Conservation (phyloP, 2,329 filamentous ascomycete genomes). For the Ascochyta clinopodiicola region DNA sequence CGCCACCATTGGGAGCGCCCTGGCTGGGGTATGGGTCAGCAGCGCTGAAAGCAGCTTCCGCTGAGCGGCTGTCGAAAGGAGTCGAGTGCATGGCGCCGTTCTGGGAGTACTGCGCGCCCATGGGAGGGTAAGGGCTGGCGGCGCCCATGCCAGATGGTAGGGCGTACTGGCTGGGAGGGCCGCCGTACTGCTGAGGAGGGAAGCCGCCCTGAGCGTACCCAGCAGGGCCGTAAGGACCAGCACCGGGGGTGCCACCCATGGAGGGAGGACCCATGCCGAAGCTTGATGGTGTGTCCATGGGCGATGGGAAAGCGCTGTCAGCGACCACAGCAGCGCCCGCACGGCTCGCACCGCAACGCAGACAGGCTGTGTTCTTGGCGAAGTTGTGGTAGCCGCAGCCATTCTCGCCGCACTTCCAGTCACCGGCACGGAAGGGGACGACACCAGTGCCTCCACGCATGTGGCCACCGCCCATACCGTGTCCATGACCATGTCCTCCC, state of each 20-base stretch:
- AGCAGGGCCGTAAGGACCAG: constrained; percentile 74
- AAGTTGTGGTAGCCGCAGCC: constrained; percentile 99
- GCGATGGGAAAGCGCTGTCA: constrained; percentile 87
- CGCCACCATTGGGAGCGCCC: constrained; percentile 70
- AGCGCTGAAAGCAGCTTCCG: constrained; percentile 92
- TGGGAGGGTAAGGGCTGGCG: constrained; percentile 78
- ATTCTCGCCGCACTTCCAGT: constrained; percentile 99
- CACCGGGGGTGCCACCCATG: constrained; percentile 77
- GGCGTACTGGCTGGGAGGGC: constrained; percentile 85
- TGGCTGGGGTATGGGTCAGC: constrained; percentile 82
- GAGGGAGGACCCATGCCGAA: constrained; percentile 86
- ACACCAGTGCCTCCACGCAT: constrained; percentile 78
- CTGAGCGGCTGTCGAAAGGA: constrained; percentile 90
- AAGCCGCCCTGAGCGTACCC: constrained; percentile 69
- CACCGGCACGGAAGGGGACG: constrained; percentile 96
- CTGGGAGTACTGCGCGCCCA: constrained; percentile 77
- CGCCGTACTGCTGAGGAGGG: constrained; percentile 81
- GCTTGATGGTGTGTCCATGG: constrained; percentile 83
- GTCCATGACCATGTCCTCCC: constrained; percentile 61
- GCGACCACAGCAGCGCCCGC: constrained; percentile 93
- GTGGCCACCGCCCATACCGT: constrained; percentile 60
- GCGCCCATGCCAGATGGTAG: constrained; percentile 85
- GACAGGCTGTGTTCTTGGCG: constrained; percentile 97
- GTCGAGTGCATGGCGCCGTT: constrained; percentile 80
- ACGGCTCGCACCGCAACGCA: constrained; percentile 93